Conservation (phyloP, 108 stramenopile genomes). For the Skeletonema tropicum region DNA sequence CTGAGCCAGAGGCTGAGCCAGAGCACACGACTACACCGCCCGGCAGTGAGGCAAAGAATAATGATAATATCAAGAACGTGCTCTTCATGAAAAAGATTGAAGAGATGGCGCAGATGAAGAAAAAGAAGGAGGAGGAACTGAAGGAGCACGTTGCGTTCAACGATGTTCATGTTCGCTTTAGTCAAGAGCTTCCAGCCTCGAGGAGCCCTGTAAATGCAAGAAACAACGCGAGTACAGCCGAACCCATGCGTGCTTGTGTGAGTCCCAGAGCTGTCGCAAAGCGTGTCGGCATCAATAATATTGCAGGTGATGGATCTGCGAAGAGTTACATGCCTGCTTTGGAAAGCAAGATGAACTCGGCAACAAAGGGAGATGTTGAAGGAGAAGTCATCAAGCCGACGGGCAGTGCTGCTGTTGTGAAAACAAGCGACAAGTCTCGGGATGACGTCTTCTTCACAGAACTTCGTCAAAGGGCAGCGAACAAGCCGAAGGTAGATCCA, state of each 20-base stretch:
- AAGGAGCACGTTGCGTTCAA: background rate
- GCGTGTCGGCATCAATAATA: conserved; percentile 11
- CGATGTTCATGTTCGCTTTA: background rate
- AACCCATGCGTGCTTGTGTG: background rate
- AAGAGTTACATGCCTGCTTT: conserved; percentile 13
- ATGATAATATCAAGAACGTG: background rate
- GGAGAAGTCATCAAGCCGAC: background rate
- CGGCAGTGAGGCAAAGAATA: background rate
- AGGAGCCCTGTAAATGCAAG: background rate
- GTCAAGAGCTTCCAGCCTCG: background rate
- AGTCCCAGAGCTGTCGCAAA: background rate
- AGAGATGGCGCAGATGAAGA: background rate
- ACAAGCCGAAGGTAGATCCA: background rate
- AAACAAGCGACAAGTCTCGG: background rate
- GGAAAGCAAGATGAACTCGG: conserved; percentile 16
- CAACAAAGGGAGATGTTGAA: background rate
- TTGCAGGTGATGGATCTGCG: background rate
- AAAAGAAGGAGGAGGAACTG: background rate
- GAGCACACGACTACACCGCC: background rate
- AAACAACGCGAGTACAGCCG: background rate
- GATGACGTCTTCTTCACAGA: conserved; percentile 13
- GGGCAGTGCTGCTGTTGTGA: background rate
- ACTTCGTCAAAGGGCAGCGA: conserved; percentile 10
- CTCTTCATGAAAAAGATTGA: conserved; percentile 5
- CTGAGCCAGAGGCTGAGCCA: background rate